Base-by-base conservation (phyloP, 768 basidiomycete genomes). In the Mycena crocata region DNA sequence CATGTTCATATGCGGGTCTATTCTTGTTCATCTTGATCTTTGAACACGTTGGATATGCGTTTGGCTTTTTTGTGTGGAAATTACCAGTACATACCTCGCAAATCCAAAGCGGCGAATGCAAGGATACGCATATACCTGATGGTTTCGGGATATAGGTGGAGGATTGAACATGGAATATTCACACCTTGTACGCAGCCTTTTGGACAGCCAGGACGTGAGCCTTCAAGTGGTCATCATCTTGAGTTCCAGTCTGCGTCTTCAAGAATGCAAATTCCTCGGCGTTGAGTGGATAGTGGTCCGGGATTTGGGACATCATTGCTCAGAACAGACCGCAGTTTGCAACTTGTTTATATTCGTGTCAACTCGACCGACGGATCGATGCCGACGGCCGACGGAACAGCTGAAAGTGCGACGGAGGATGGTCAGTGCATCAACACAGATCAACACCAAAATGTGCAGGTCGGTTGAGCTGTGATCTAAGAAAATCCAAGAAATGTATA, bases 131-230 rank as follows among this genome's bases (percentile, higher is more conserved):
- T 73, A 71, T 8, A 78, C 67, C 79, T 79, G 44, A 75, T 32
- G 6, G 6, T 19, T 44, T 23, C 24, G 24, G 58, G 40, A 17
- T 24, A n/a, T 9, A 17, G 40, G 24, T 23, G 30, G 15, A 30
- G 55, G 55, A 52, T 39, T 21, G 24, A 19, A 10, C n/a, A n/a
- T 13, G 6, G 10, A 35, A 5, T 14, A 42, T 19, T 15, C 68
- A 21, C 45, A 77, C 80, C 42, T 72, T 65, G 44, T 76, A 75
- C 5, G 84, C 84, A 54, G 79, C 79, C 48, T 66, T 68, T 62
- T 83, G 83, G 9, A 82, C 77, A 0, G 60, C 61, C 5, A 82
- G 35, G n/a, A 84, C 78, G 69, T 85, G 84, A 13, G 78, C 63
- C 70, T 79, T 83, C 57, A 85, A 70, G 34, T 77, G 75, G 7